A percentile compares a stretch with the other conserved stretches of the same genome.
phyloP scores from a whole-genome alignment of 2,329 filamentous ascomycete genomes.

The Aspergillus aculeatus region DNA sequence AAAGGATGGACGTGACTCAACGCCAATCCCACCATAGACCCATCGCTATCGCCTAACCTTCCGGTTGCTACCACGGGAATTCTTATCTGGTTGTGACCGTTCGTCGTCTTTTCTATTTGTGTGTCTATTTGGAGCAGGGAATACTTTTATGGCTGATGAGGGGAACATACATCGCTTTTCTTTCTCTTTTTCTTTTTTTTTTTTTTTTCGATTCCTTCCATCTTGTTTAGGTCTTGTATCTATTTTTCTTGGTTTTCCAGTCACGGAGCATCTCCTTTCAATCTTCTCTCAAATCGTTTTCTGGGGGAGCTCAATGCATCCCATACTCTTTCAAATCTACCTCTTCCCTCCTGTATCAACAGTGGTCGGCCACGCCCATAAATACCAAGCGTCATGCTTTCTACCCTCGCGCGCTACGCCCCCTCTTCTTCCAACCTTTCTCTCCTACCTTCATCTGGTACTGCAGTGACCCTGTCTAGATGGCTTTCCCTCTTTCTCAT shows the following conservation, averaged over 20 bases:
- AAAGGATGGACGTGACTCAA: slow-evolving; percentile 38
- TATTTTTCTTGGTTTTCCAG: slow-evolving; percentile 13
- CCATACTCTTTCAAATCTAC: not conserved
- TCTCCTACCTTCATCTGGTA: not conserved
- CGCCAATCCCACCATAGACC: slow-evolving; percentile 29
- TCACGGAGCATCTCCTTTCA: slow-evolving; percentile 29
- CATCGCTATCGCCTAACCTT: not conserved
- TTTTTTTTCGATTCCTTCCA: slow-evolving; percentile 10
- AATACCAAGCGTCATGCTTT: slow-evolving; percentile 2
- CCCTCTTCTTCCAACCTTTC: not conserved
- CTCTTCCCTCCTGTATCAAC: slow-evolving; percentile 15
- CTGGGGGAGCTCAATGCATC: not conserved
- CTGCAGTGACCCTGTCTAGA: not conserved
- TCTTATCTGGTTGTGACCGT: not conserved
- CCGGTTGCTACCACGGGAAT: not conserved
- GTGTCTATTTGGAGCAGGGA: slow-evolving; percentile 4
- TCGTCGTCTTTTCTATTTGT: not conserved
- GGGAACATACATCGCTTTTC: slow-evolving; percentile 15
- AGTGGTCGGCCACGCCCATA: not conserved
- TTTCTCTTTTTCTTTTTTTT: slow-evolving; percentile 18
- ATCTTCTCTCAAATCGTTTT: slow-evolving; percentile 12
- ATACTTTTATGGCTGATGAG: slow-evolving; percentile 11
- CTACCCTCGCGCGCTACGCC: slow-evolving; percentile 4
- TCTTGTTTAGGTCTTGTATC: slow-evolving; percentile 28
- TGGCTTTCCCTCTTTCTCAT: not conserved